Evolutionary conservation across 768 basidiomycete genomes (phyloP).

Genomic region (Amylocystis lapponica): DNA sequence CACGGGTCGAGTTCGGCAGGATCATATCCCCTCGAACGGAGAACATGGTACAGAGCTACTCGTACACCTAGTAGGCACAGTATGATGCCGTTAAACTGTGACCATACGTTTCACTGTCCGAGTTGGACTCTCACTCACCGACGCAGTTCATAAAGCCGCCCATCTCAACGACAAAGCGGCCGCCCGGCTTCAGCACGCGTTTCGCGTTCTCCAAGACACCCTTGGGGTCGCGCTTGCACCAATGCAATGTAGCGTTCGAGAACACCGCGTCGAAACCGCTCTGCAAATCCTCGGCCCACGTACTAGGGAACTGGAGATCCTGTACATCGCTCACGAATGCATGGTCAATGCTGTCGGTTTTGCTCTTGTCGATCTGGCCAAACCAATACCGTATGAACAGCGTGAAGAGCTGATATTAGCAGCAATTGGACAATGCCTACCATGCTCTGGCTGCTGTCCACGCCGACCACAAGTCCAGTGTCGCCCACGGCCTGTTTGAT

Average conservation of each 20-base stretch:
- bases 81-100: neutral
- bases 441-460: slow-evolving; percentile 71
- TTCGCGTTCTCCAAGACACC: slow-evolving; percentile 60
- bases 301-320: slow-evolving; percentile 25
- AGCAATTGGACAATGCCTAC: too few species aligned
- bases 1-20: slow-evolving; percentile 66
- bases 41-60: slow-evolving; percentile 46
- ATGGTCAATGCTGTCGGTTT: slow-evolving; percentile 37
- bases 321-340: slow-evolving; percentile 54
- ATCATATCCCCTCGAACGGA: slow-evolving; percentile 49
- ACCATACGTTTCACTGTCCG: too few species aligned
- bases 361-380: slow-evolving; percentile 50
- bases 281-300: slow-evolving; percentile 21
- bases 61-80: slow-evolving; percentile 50
- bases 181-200: slow-evolving; percentile 59
- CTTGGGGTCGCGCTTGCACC: slow-evolving; percentile 73
- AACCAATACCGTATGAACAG: neutral
- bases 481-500: slow-evolving; percentile 48
- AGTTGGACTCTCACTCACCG: too few species aligned
- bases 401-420: neutral
- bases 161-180: slow-evolving; percentile 71
- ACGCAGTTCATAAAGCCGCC: slow-evolving; percentile 71
- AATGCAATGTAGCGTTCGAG: slow-evolving; percentile 76
- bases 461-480: slow-evolving; percentile 53
- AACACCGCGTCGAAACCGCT: slow-evolving; percentile 69